Base-by-base conservation (phyloP, 75 land plant genomes). In the Selaginella tamariscina region DNA sequence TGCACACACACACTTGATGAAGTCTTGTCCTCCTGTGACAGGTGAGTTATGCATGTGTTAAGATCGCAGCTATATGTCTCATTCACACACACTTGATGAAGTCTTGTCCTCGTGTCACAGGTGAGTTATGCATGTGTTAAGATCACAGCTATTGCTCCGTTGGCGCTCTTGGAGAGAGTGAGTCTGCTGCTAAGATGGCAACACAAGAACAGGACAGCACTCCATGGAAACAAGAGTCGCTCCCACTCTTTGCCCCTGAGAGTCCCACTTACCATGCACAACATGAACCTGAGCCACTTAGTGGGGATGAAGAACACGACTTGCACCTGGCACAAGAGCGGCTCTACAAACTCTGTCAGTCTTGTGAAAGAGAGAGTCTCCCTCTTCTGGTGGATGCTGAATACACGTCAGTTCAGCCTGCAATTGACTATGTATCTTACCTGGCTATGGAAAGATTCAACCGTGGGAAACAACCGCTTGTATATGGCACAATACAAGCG, bases 371-470 rank as follows among this genome's bases (percentile, higher is more conserved):
- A 18, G 32, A 55, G 29, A 70, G 73, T 23, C 68, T 89, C 1
- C 88, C 89, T 5, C 66, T 93, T 54, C 65, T 81, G 18, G 70
- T 93, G 44, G 98, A 93, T 69, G 95, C 98, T 0, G 95, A 93
- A 77, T 81, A 93, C 64, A 77, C 91, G 0, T 66, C 78, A 1
- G 70, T 93, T 2, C 95, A 93, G 39, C 98, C 98, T 15, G 90
- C 95, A 11, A 86, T 93, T 22, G 95, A 93, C 68, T 86, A 84
- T 80, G 68, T 86, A 2, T 82, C 84, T 0, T 84, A 82, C 73
- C 54, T 74, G 0, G 82, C 90, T 22, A 78, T 82, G 0, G 54
- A 79, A 2, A 21, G 44, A 24, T 83, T 77, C 77, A 81, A 86
- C 73, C 64, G 55, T 56, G 72, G 65, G 2, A 56, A 60, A 1